Conservation (phyloP, 2,329 filamentous ascomycete genomes). For the Colletotrichum liaoningense region DNA sequence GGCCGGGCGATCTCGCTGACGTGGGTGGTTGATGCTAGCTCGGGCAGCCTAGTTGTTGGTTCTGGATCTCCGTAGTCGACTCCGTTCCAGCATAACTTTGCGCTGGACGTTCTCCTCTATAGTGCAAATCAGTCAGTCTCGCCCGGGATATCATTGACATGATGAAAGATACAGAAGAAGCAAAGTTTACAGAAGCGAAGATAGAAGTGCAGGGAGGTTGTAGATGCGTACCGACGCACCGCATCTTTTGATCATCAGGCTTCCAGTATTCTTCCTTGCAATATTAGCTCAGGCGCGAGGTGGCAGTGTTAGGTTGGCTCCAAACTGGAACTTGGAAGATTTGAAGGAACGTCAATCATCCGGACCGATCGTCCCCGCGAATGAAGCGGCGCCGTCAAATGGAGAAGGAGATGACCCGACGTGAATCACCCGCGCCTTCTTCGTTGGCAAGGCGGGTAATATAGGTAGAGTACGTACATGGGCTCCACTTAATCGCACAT, state of each 20-base stretch:
- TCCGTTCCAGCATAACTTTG: not conserved
- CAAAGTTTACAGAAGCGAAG: not conserved
- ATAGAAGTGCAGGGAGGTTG: not conserved
- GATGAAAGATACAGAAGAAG: not conserved
- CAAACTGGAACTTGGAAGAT: not conserved
- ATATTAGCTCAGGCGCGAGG: not conserved
- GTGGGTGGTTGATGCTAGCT: not conserved
- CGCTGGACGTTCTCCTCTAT: too few species aligned
- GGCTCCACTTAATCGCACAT: not conserved
- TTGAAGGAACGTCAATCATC: not conserved
- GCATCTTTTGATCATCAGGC: not conserved
- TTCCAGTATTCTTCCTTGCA: not conserved
- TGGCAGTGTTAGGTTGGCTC: not conserved
- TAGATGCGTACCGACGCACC: not conserved
- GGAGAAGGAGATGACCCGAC: too few species aligned
- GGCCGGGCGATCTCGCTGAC: not conserved
- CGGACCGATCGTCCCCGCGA: not conserved
- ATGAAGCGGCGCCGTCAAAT: not conserved
- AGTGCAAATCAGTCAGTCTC: too few species aligned
- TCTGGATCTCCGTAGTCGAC: not conserved
- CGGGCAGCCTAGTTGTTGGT: not conserved
- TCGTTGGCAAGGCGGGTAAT: not conserved
- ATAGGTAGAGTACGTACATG: not conserved
- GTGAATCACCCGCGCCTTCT: not conserved
- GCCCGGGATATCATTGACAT: too few species aligned